These are phyloP conservation scores for Annulohypoxylon moriforme DNA, from an alignment of 495 filamentous ascomycete genomes.

Conservation along the genomic window DNA sequence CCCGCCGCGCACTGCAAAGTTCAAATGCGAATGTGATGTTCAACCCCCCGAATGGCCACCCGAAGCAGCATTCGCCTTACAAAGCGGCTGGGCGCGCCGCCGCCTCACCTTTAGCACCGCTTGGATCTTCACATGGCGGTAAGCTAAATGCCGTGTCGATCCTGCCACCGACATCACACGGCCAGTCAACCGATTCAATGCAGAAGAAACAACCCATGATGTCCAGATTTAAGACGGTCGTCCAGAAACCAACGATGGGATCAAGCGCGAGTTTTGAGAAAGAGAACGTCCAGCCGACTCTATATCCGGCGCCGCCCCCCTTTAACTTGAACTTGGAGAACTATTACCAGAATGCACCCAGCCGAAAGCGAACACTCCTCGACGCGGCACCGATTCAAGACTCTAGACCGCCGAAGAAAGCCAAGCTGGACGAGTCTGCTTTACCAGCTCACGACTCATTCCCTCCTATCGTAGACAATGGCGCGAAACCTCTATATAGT, in stretches of 20 bases:
- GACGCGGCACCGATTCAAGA: constrained; percentile 82
- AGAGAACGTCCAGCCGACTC: constrained; percentile 70
- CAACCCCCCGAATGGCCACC: constrained; percentile 63
- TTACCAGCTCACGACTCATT: constrained; percentile 81
- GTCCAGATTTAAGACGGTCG: constrained; percentile 68
- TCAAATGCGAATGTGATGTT: constrained; percentile 64
- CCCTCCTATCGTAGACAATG: constrained; percentile 85
- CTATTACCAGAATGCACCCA: constrained; percentile 66
- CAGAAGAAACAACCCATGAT: constrained; percentile 76
- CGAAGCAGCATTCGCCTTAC: constrained; percentile 69
- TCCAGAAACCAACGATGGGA: constrained; percentile 74
- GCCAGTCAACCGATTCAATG: constrained; percentile 84
- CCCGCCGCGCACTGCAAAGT: constrained; percentile 62
- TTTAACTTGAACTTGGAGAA: constrained; percentile 62
- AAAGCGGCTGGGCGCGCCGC: constrained; percentile 57
- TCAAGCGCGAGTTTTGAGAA: constrained; percentile 70
- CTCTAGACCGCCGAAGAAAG: constrained; percentile 71
- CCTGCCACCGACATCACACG: constrained; percentile 72
- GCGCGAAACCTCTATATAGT: constrained; percentile 87
- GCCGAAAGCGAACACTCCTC: constrained; percentile 73
- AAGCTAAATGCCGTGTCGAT: constrained; percentile 72
- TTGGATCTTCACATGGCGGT: constrained; percentile 56
- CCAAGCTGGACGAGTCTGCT: constrained; percentile 60
- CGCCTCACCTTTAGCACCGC: constrained; percentile 57
- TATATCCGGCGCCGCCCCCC: constrained; percentile 63